Evolutionary conservation across 2,329 filamentous ascomycete genomes (phyloP).

Genomic region (Fusarium sp.): DNA sequence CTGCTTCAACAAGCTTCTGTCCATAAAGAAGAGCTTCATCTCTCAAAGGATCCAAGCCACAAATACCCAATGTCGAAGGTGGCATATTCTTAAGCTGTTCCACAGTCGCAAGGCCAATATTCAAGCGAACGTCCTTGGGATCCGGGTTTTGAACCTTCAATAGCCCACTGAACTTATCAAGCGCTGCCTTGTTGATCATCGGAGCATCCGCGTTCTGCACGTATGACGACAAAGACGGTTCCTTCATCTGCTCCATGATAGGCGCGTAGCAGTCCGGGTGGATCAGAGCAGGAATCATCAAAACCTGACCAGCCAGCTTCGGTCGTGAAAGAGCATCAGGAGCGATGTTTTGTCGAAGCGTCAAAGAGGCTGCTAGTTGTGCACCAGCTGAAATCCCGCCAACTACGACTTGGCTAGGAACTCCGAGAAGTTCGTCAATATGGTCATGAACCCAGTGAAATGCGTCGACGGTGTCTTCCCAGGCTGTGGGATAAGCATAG

Average conservation of each 20-base stretch:
- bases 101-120: constrained; percentile 41
- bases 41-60: constrained; percentile 58
- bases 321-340: constrained; percentile 19
- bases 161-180: constrained; percentile 37
- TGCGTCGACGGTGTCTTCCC: constrained; percentile 63
- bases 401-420: constrained; percentile 49
- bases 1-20: constrained; percentile 54
- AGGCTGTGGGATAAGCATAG: constrained; percentile 60
- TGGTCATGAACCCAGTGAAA: constrained; percentile 62
- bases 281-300: constrained; percentile 59
- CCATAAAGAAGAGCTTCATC: constrained; percentile 61
- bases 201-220: constrained; percentile 59
- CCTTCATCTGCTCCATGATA: constrained; percentile 49
- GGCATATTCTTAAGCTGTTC: constrained; percentile 55
- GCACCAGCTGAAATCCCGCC: constrained; percentile 62
- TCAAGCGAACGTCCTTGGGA: constrained; percentile 50
- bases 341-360: constrained; percentile 50
- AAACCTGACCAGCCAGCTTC: constrained; percentile 59
- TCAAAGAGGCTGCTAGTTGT: constrained; percentile 54
- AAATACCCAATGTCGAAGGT: constrained; percentile 55
- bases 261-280: constrained; percentile 35
- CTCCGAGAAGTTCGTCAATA: constrained; percentile 11
- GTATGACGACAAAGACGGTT: constrained; percentile 55
- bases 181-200: constrained; percentile 35
- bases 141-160: constrained; percentile 36